Base-by-base conservation (phyloP, 1,139 yeast species). In the Kazachstania sp. region DNA sequence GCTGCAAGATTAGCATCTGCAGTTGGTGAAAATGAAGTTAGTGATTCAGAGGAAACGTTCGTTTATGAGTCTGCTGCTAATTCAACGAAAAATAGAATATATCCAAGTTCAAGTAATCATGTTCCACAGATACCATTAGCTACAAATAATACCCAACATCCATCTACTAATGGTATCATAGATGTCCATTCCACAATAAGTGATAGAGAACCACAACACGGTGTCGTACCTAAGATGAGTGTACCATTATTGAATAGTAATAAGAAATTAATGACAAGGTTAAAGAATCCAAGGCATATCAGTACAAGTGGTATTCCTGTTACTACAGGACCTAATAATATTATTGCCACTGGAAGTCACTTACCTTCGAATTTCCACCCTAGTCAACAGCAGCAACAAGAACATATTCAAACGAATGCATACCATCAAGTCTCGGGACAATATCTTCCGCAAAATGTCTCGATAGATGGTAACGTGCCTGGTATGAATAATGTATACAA, bases 1-100 rank as follows among this genome's bases (percentile, higher is more conserved):
- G 97, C 97, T 12, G 97, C 97, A 0, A 84, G 84, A 57, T 71
- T 90, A 52, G 97, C 97, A 7, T 83, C 88, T 53, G 97, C 97
- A 0, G 95, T 90, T 8, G 95, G 86, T 56, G 96, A 87, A 57
- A 87, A 79, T 26, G 88, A 85, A 50, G 78, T 84, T 41, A 82
- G 90, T 38, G 97, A 87, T 63, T 81, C 90, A 39, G 95, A 88
- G 57, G 97, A 92, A 64, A 86, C 95, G 1, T 90, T 90, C 72
- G 96, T 90, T 12, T 90, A 90, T 63, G 97, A 88, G 58, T 66
- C 72, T 1, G 69, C 71, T 6, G 70, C 67, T 3, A 64, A 68
- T 48, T 72, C 71, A 13, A 61, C 69, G 37, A 66, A 68, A 36
- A 64, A 71, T 37, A 60, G 65, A 15, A 59, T 60, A 4, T 59